Conservation (phyloP, 257 asterid species). For the Primulina eburnea region DNA sequence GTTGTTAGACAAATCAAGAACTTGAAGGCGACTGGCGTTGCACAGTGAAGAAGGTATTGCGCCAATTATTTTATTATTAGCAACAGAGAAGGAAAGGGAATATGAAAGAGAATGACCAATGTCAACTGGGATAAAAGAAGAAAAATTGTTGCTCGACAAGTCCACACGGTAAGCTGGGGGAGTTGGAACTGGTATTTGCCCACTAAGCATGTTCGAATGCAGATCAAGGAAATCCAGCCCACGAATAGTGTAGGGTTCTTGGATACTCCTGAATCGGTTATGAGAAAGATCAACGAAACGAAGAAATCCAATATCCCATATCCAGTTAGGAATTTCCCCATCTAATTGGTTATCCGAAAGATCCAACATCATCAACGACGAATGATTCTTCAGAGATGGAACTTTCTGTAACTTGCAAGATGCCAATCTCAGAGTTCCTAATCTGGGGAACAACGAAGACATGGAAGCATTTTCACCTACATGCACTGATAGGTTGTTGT, state of each 20-base stretch:
- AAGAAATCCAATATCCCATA: conserved; percentile 43
- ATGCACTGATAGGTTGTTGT: conserved; percentile 31
- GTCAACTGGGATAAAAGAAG: conserved; percentile 32
- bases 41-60: conserved; percentile 57
- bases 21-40: conserved; percentile 34
- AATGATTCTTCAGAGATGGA: conserved; percentile 41
- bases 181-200: conserved; percentile 39
- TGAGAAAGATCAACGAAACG: conserved; percentile 45
- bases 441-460: conserved; percentile 30
- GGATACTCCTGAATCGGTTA: conserved; percentile 38
- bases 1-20: conserved; percentile 57
- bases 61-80: conserved; percentile 42
- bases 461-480: conserved; percentile 21
- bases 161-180: conserved; percentile 30
- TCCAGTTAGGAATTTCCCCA: conserved; percentile 59
- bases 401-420: conserved; percentile 49
- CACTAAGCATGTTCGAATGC: conserved; percentile 42
- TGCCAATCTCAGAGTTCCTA: conserved; percentile 35
- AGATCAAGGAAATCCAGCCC: conserved; percentile 36
- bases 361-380: conserved; percentile 43
- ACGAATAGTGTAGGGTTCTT: conserved; percentile 44
- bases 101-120: conserved; percentile 19
- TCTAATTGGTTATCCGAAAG: conserved; percentile 43
- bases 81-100: conserved; percentile 39
- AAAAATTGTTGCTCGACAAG: conserved; percentile 48